Percentiles rank a stretch among this genome's conserved stretches.
phyloP scores from a whole-genome alignment of 768 basidiomycete species.

The Rhizopogon vulgaris region DNA sequence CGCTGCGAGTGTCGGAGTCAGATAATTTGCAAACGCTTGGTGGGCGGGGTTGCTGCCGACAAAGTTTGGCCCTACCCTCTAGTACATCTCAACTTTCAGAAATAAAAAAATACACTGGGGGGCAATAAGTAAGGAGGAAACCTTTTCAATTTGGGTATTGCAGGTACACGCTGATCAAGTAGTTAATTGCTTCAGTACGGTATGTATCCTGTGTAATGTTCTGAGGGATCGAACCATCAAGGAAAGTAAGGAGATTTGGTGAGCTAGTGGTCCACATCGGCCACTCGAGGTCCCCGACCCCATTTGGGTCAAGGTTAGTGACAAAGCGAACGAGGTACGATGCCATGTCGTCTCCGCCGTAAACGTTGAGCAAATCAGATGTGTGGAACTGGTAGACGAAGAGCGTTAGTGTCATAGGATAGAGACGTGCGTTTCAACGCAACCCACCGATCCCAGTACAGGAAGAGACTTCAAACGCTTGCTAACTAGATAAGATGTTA shows the following conservation, averaged over 20 bases:
- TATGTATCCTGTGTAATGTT: slow-evolving; percentile 15
- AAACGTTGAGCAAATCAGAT: slow-evolving; percentile 3
- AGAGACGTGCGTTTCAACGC: not conserved
- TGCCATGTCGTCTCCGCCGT: slow-evolving; percentile 1
- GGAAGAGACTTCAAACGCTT: not conserved
- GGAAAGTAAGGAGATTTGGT: slow-evolving; percentile 15
- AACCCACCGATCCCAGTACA: slow-evolving; percentile 1
- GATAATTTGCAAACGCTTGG: too few relatives aligned
- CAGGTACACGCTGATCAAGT: too few relatives aligned
- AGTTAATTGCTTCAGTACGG: too few relatives aligned
- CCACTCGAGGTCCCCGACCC: slow-evolving; percentile 13
- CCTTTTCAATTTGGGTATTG: too few relatives aligned
- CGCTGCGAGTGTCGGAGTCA: slow-evolving; percentile 37
- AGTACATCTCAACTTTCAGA: too few relatives aligned
- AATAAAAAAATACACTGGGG: too few relatives aligned
- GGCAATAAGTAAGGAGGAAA: too few relatives aligned
- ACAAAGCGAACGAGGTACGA: slow-evolving; percentile 21
- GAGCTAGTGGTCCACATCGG: slow-evolving; percentile 11
- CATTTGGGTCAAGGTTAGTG: slow-evolving; percentile 17
- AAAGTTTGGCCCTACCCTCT: too few relatives aligned
- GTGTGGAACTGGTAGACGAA: not conserved
- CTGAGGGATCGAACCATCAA: slow-evolving; percentile 11
- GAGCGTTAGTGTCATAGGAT: not conserved
- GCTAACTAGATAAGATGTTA: not conserved
- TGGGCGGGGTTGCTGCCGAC: too few relatives aligned